Base-by-base conservation (phyloP, 805 yeast species). In the Schwanniomyces vanrijiae region DNA sequence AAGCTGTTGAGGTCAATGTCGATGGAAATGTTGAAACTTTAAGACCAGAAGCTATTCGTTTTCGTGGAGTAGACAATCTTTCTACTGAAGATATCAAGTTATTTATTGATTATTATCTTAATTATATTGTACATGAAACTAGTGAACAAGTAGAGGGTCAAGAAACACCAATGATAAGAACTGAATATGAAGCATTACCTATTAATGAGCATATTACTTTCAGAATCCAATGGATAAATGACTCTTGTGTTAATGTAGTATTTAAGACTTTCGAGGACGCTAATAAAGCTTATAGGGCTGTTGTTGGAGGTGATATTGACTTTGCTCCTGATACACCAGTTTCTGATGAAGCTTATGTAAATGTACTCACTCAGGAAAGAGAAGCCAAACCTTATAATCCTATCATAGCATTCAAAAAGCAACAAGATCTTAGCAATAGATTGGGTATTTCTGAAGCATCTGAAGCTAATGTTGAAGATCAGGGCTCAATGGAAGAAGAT, bases 171-270 rank as follows among this genome's bases (percentile, higher is more conserved):
- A 42, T 42, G 16, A 40, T 35, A 6, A 48, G 45, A 8, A 40
- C 50, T 19, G 51, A 40, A 24, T 65, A 60, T 46, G 61, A 57
- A 24, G 61, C 58, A 11, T 48, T 52, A 19, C 66, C 70, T 14
- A 45, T 54, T 18, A 65, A 60, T 40, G 56, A 58, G 2, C 65
- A 64, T 35, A 48, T 75, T 18, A 68, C 62, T 53, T 80, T 74
- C 59, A 64, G 67, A 24, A 61, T 84, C 22, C 82, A 84, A 55
- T 85, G 91, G 91, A 74, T 85, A 34, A 80, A 85, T 58, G 91
- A 85, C 59, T 57, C 78, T 16, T 69, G 81, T 2, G 73, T 84
- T 31, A 82, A 80, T 51, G 56, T 83, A n/a, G 78, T 74, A 4
- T 84, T 83, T 58, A 69, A 70, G 38, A 67, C 73, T 38, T 69